A percentile compares a stretch with the other conserved stretches of the same genome.
Conservation (phyloP, 805 yeast genomes). For the Candida saitoana region DNA sequence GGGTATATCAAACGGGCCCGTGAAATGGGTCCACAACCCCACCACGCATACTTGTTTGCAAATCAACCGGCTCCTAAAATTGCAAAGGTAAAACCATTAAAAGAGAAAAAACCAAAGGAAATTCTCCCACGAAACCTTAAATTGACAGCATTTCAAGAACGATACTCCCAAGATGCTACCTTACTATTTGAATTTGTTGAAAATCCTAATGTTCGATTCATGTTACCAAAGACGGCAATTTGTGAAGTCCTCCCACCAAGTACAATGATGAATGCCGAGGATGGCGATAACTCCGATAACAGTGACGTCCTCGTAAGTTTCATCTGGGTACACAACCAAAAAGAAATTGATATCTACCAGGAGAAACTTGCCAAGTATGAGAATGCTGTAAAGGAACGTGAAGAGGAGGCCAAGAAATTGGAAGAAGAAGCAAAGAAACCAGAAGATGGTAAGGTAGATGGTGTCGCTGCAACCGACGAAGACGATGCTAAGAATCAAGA, state of each 20-base stretch:
- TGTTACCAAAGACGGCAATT: slow-evolving; percentile 72
- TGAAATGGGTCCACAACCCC: slow-evolving; percentile 60
- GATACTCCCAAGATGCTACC: slow-evolving; percentile 63
- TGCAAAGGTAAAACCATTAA: slow-evolving; percentile 13
- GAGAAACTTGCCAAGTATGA: slow-evolving; percentile 26
- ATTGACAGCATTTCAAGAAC: slow-evolving; percentile 73
- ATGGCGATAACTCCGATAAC: slow-evolving; percentile 15
- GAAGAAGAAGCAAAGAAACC: slow-evolving; percentile 22
- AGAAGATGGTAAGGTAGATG: slow-evolving; percentile 17
- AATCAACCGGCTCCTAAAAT: slow-evolving; percentile 15
- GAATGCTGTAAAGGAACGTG: slow-evolving; percentile 22
- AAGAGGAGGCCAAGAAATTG: slow-evolving; percentile 22
- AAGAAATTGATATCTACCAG: slow-evolving; percentile 46
- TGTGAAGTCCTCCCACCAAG: slow-evolving; percentile 48
- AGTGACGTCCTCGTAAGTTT: slow-evolving; percentile 47
- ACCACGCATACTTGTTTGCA: slow-evolving; percentile 29
- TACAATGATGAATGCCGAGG: slow-evolving; percentile 20
- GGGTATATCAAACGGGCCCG: slow-evolving; percentile 75
- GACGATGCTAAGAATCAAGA: slow-evolving; percentile 5
- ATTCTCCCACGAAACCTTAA: slow-evolving; percentile 45
- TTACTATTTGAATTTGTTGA: slow-evolving; percentile 83
- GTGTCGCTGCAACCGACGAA: background rate
- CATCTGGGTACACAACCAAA: slow-evolving; percentile 47
- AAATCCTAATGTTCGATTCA: slow-evolving; percentile 67
- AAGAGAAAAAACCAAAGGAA: slow-evolving; percentile 17